phyloP scores from a whole-genome alignment of 768 basidiomycete species.

The Collybia sp. region DNA sequence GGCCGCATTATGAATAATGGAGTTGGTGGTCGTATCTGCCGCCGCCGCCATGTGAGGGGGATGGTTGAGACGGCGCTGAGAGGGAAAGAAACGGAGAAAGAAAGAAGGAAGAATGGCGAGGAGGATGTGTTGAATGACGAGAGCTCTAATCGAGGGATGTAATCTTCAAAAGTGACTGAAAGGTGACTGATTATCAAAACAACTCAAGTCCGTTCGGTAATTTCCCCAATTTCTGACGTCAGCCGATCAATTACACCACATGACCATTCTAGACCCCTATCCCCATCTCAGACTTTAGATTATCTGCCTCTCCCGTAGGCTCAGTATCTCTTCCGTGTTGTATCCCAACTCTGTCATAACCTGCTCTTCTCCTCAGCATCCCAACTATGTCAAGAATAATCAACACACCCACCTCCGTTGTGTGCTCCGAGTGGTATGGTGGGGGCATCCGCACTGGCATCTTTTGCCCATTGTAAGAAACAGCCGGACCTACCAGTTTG shows the following conservation, averaged over 20 bases:
- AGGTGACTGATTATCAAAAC: constrained; percentile 18
- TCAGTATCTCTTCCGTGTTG: constrained; percentile 29
- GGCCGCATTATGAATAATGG: too few relatives aligned
- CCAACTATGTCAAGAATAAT: constrained; percentile 2
- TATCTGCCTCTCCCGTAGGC: constrained; percentile 34
- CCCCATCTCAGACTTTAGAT: constrained; percentile 26
- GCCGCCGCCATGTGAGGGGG: constrained; percentile 7
- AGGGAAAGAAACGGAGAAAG: neutral
- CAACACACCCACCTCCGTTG: constrained; percentile 50
- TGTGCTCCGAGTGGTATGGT: constrained; percentile 86
- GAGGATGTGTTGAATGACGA: constrained; percentile 2
- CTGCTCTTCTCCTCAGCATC: constrained; percentile 21
- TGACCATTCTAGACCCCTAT: constrained; percentile 10
- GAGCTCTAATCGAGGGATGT: neutral
- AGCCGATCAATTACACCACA: constrained; percentile 8
- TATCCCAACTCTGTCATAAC: constrained; percentile 36
- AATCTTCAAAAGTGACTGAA: too few relatives aligned
- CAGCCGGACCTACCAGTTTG: constrained; percentile 78
- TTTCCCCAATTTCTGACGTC: constrained; percentile 1
- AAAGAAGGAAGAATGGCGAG: constrained; percentile 4
- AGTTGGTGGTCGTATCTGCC: too few relatives aligned
- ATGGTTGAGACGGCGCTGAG: constrained; percentile 11
- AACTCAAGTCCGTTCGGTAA: constrained; percentile 12
- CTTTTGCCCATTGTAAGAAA: constrained; percentile 74
- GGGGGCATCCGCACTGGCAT: constrained; percentile 75